A percentile compares a stretch with the other conserved stretches of the same genome.
Evolutionary conservation across 345 rosid species (phyloP).

Genomic region (Salix dunnii): DNA sequence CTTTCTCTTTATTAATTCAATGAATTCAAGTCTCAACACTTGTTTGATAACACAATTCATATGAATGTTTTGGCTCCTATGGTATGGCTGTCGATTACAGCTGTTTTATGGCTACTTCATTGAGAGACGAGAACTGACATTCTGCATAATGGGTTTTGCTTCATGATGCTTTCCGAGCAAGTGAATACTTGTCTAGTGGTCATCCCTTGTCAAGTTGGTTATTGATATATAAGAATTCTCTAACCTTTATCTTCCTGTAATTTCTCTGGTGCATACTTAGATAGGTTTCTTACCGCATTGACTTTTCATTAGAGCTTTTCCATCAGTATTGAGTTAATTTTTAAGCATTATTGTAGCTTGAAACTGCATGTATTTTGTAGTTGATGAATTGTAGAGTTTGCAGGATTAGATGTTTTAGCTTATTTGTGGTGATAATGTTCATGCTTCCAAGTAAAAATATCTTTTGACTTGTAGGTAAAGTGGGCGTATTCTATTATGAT

Average conservation of each 20-base stretch:
- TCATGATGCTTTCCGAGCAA: neutral
- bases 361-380: conserved; percentile 10
- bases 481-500: conserved; percentile 93
- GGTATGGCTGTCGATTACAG: neutral
- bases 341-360: conserved; percentile 12
- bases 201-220: neutral
- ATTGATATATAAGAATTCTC: neutral
- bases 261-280: neutral
- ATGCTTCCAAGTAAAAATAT: conserved; percentile 79
- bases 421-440: conserved; percentile 58
- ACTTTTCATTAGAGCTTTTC: neutral
- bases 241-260: neutral
- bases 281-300: neutral
- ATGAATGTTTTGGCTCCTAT: neutral
- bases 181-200: neutral
- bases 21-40: neutral
- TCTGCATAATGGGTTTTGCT: neutral
- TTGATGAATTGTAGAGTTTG: conserved; percentile 29
- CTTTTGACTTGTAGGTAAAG: conserved; percentile 99
- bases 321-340: conserved; percentile 2
- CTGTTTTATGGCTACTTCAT: neutral
- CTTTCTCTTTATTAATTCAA: neutral
- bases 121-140: neutral
- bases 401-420: conserved; percentile 38
- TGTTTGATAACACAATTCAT: neutral